Evolutionary conservation across 257 asterid species (phyloP).

Genomic region (Nicotiana tabacum): DNA sequence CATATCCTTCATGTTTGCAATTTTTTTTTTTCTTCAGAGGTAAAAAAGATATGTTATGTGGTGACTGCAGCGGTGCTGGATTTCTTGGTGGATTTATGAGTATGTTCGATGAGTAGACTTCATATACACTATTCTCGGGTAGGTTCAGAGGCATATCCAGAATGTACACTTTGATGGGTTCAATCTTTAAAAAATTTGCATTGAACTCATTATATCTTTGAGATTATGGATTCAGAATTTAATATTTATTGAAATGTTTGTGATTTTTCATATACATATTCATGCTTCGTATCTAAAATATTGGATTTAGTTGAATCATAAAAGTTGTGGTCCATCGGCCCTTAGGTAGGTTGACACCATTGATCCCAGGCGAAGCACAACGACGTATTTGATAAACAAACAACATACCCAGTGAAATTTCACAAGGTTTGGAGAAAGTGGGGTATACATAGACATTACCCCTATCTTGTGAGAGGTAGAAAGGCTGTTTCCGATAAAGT

Average conservation of each 20-base stretch:
- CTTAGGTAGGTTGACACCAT: neutral
- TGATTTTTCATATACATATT: neutral
- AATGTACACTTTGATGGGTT: neutral
- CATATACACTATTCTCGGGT: neutral
- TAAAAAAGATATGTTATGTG: conserved; percentile 70
- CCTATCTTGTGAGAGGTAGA: no score
- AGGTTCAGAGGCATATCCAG: neutral
- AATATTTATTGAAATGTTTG: neutral
- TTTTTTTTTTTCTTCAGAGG: conserved; percentile 43
- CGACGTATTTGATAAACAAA: no score
- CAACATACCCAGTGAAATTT: no score
- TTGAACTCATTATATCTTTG: neutral
- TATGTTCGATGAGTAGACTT: conserved; percentile 44
- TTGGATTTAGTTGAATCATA: neutral
- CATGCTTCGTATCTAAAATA: neutral
- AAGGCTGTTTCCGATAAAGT: no score
- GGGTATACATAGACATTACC: no score
- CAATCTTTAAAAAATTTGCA: neutral
- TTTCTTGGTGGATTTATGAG: conserved; percentile 92
- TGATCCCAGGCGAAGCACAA: neutral
- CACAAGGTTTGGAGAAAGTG: no score
- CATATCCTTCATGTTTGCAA: neutral
- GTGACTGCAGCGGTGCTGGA: conserved; percentile 90
- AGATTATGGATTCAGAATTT: neutral
- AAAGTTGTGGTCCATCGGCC: neutral